These are phyloP conservation scores for Podosphaera fusca DNA, from an alignment of 2,329 filamentous ascomycete genomes.

Conservation along the genomic window DNA sequence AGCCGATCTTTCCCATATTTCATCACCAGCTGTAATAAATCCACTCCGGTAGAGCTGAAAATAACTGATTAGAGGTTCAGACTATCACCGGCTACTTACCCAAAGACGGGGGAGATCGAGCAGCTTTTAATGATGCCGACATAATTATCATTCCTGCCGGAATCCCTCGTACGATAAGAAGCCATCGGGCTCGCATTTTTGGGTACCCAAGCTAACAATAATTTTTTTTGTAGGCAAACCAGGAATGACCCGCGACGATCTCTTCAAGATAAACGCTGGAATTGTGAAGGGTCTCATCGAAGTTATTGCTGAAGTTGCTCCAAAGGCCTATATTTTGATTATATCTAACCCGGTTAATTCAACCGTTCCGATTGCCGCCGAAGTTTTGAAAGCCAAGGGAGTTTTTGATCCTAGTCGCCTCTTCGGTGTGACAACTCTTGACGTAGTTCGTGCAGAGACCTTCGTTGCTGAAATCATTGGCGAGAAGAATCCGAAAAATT, in stretches of 20 bases:
- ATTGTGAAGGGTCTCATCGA: slow-evolving; percentile 90
- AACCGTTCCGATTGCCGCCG: slow-evolving; percentile 89
- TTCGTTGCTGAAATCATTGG: slow-evolving; percentile 75
- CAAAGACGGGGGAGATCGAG: slow-evolving; percentile 61
- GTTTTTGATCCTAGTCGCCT: slow-evolving; percentile 91
- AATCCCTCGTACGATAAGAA: slow-evolving; percentile 55
- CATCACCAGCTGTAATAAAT: slow-evolving; percentile 52
- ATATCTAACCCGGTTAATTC: slow-evolving; percentile 99
- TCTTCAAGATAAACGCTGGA: slow-evolving; percentile 98
- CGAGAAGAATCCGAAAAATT: slow-evolving; percentile 59
- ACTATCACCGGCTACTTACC: slow-evolving; percentile 77
- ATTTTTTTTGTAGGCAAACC: slow-evolving; percentile 51
- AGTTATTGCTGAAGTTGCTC: slow-evolving; percentile 64
- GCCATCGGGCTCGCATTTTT: background rate
- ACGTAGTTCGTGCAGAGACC: slow-evolving; percentile 93
- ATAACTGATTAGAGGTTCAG: slow-evolving; percentile 23
- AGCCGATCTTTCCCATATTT: slow-evolving; percentile 93
- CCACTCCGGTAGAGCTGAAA: slow-evolving; percentile 7
- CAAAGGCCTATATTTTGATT: slow-evolving; percentile 85
- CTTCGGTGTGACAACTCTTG: slow-evolving; percentile 95
- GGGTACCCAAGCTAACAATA: background rate
- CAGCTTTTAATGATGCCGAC: slow-evolving; percentile 78
- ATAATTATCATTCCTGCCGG: slow-evolving; percentile 94
- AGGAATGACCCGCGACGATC: slow-evolving; percentile 96
- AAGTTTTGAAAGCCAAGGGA: slow-evolving; percentile 80